phyloP scores from a whole-genome alignment of 1,139 yeast species.

The Candida glucosophila region DNA sequence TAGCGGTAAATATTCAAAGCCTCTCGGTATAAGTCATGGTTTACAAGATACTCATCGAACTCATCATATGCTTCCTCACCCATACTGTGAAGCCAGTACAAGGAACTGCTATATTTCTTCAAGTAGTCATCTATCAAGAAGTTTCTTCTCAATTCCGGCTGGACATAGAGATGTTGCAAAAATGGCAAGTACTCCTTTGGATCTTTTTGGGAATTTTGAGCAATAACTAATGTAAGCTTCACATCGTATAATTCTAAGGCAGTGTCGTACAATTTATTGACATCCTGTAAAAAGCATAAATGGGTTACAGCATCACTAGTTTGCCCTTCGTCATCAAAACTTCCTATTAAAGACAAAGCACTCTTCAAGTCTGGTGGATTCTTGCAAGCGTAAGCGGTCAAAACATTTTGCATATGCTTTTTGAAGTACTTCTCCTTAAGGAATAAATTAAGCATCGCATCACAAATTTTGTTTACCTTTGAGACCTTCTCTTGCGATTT shows the following conservation, averaged over 20 bases:
- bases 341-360: conserved; percentile 59
- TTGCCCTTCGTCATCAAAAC: conserved; percentile 36
- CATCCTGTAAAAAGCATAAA: conserved; percentile 86
- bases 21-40: conserved; percentile 63
- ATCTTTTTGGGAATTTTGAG: conserved; percentile 95
- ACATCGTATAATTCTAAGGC: conserved; percentile 82
- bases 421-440: conserved; percentile 42
- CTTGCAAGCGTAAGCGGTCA: conserved; percentile 91
- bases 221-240: conserved; percentile 69
- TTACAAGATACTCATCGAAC: conserved; percentile 58
- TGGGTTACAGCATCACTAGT: conserved; percentile 67
- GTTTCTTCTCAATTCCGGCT: conserved; percentile 55
- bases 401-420: conserved; percentile 64
- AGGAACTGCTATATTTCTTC: conserved; percentile 59
- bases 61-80: conserved; percentile 45
- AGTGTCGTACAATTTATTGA: conserved; percentile 67
- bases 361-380: conserved; percentile 75
- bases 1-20: conserved; percentile 62
- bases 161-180: conserved; percentile 67
- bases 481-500: conserved; percentile 31
- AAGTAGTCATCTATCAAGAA: conserved; percentile 78
- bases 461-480: conserved; percentile 74
- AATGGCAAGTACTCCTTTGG: conserved; percentile 96
- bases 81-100: conserved; percentile 53
- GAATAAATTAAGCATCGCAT: conserved; percentile 53